Evolutionary conservation across 371 early-diverging fungal species (phyloP).

Genomic region (Mucor indicus): DNA sequence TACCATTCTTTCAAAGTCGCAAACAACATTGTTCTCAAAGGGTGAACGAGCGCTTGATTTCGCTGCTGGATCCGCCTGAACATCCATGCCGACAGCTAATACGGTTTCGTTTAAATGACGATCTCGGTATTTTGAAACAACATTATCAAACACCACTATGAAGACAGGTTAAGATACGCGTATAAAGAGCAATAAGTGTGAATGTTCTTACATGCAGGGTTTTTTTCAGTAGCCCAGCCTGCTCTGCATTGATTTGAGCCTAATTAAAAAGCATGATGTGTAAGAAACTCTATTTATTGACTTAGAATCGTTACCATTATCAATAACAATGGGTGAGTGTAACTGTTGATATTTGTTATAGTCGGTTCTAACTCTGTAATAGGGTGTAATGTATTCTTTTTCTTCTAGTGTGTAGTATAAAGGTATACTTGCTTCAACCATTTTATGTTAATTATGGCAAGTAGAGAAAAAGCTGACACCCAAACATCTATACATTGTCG

Average conservation of each 20-base stretch:
- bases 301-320: conserved; percentile 48
- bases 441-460: neutral
- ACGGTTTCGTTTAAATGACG: conserved; percentile 58
- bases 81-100: conserved; percentile 76
- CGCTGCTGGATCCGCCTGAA: conserved; percentile 66
- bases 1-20: conserved; percentile 71
- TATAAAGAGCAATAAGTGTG: too few species aligned
- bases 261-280: conserved; percentile 2
- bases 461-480: neutral
- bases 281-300: neutral
- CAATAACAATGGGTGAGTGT: conserved; percentile 62
- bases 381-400: conserved; percentile 24
- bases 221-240: conserved; percentile 74
- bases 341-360: conserved; percentile 19
- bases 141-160: conserved; percentile 77
- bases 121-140: conserved; percentile 79
- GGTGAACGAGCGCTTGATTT: conserved; percentile 69
- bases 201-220: conserved; percentile 54
- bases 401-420: conserved; percentile 26
- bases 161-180: neutral
- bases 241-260: conserved; percentile 79
- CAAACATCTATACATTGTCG: too few species aligned
- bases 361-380: conserved; percentile 16
- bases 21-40: conserved; percentile 73
- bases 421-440: conserved; percentile 30